Conservation (phyloP, 1,284 basidiomycete species). For the Abortiporus biennis region DNA sequence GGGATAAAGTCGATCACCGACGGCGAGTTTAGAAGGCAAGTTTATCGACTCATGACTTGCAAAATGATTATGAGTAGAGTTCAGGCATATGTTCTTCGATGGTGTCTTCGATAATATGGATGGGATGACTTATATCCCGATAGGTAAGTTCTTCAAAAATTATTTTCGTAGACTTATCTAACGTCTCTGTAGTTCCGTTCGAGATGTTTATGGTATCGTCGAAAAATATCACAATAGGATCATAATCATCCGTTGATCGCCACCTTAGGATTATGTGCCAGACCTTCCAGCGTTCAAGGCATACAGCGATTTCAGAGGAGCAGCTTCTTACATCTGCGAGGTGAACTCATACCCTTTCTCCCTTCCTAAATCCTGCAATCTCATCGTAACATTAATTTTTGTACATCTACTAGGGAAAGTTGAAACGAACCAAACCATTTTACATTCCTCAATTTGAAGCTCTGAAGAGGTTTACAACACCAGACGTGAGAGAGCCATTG, state of each 20-base stretch:
- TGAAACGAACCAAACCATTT: constrained; percentile 55
- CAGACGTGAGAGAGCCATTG: constrained; percentile 33
- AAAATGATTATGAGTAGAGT: not conserved
- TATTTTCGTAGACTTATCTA: constrained; percentile 7
- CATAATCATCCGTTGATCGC: not conserved
- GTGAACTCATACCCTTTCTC: constrained; percentile 20
- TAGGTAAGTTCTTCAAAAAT: constrained; percentile 33
- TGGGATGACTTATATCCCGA: constrained; percentile 52
- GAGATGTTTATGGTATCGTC: constrained; percentile 31
- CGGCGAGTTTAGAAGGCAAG: constrained; percentile 39
- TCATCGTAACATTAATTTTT: constrained; percentile 2
- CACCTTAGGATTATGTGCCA: constrained; percentile 32
- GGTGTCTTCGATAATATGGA: constrained; percentile 58
- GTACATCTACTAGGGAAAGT: constrained; percentile 40
- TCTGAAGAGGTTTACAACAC: constrained; percentile 46
- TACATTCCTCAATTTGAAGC: constrained; percentile 59
- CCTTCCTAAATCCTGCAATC: constrained; percentile 11
- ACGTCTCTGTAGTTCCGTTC: constrained; percentile 22
- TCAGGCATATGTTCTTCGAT: constrained; percentile 51
- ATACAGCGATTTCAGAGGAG: constrained; percentile 33
- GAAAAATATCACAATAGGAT: not conserved
- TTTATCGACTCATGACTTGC: too few relatives aligned
- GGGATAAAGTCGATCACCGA: constrained; percentile 42
- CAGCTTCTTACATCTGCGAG: constrained; percentile 45
- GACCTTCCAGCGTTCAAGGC: constrained; percentile 35